Percentiles rank a stretch among this genome's conserved stretches.
Conservation (phyloP, 805 yeast genomes). For the Isabelozyma gotoi region DNA sequence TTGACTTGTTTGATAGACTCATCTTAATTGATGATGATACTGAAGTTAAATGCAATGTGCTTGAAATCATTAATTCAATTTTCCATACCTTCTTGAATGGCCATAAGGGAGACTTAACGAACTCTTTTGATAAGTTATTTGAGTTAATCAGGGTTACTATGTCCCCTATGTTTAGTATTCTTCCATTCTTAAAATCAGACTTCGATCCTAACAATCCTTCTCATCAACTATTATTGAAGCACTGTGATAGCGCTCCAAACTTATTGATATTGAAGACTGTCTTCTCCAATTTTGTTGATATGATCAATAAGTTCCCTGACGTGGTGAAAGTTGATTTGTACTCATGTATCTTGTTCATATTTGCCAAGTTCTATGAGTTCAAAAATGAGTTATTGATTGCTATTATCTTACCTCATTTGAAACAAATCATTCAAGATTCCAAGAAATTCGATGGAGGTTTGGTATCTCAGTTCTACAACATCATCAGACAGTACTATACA, state of each 20-base stretch:
- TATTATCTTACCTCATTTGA: conserved; percentile 45
- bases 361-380: conserved; percentile 54
- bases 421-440: conserved; percentile 28
- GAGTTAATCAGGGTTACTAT: conserved; percentile 73
- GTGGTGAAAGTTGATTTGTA: conserved; percentile 69
- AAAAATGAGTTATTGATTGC: conserved; percentile 44
- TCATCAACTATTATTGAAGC: conserved; percentile 24
- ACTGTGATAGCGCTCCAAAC: conserved; percentile 36
- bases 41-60: conserved; percentile 56
- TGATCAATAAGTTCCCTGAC: conserved; percentile 65
- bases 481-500: conserved; percentile 17
- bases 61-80: conserved; percentile 30
- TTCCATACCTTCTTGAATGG: conserved; percentile 23
- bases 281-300: conserved; percentile 54
- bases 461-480: conserved; percentile 23
- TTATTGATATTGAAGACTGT: conserved; percentile 46
- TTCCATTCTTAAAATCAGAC: conserved; percentile 59
- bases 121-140: conserved; percentile 74
- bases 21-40: conserved; percentile 61
- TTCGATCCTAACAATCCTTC: conserved; percentile 28
- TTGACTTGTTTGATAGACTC: conserved; percentile 74
- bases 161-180: conserved; percentile 55
- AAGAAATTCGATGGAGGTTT: conserved; percentile 15
- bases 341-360: conserved; percentile 64
- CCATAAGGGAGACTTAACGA: conserved; percentile 43